phyloP scores from a whole-genome alignment of 345 rosid genomes.

The Populus nigra region DNA sequence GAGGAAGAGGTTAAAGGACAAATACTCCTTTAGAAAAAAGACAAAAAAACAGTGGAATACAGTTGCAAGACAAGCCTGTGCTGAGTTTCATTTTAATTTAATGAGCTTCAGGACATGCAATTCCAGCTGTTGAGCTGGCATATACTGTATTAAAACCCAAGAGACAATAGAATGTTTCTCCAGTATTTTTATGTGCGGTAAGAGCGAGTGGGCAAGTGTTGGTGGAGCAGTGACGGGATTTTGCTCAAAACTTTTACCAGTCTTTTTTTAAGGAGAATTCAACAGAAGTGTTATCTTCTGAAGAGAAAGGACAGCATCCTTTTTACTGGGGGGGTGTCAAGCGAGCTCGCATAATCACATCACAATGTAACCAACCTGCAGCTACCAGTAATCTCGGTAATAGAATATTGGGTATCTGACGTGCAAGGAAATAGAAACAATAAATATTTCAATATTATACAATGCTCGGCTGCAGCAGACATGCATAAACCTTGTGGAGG shows the following conservation, averaged over 20 bases:
- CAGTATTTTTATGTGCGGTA: not conserved
- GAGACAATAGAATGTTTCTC: conserved; percentile 12
- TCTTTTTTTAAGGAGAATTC: too few species aligned
- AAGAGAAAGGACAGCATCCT: too few species aligned
- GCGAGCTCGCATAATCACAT: too few species aligned
- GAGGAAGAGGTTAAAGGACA: conserved; percentile 12
- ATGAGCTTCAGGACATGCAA: not conserved
- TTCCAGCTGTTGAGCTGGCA: not conserved
- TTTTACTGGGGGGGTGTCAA: too few species aligned
- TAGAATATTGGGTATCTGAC: not conserved
- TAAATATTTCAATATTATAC: too few species aligned
- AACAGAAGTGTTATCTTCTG: too few species aligned
- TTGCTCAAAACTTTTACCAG: too few species aligned
- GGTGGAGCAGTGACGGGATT: too few species aligned
- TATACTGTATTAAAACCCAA: not conserved
- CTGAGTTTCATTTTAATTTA: not conserved
- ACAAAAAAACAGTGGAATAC: conserved; percentile 30
- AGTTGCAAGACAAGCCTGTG: conserved; percentile 16
- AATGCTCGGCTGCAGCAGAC: not conserved
- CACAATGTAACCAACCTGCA: too few species aligned
- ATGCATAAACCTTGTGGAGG: too few species aligned
- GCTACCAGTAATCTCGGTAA: not conserved
- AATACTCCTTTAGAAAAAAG: conserved; percentile 8
- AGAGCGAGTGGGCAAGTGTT: too few species aligned
- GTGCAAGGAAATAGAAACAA: too few species aligned